Conservation (phyloP, 129 eudicot species). For the Smallanthus sonchifolius region DNA sequence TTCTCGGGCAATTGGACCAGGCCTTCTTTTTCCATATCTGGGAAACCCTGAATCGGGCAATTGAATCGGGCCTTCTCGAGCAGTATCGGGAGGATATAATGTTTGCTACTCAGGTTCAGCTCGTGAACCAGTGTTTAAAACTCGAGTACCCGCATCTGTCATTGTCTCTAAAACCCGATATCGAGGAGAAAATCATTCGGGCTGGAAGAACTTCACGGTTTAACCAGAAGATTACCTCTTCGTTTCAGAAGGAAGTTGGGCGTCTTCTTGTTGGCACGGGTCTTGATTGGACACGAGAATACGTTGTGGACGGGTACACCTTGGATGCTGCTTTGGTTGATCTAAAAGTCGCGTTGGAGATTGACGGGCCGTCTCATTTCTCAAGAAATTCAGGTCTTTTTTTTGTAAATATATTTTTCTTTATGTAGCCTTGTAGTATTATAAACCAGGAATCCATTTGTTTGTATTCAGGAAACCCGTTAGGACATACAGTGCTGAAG, state of each 20-base stretch:
- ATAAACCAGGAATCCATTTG: not conserved
- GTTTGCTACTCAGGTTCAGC: slow-evolving; percentile 84
- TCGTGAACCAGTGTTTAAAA: slow-evolving; percentile 80
- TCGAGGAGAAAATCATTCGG: slow-evolving; percentile 59
- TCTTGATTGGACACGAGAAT: slow-evolving; percentile 77
- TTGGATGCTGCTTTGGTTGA: slow-evolving; percentile 85
- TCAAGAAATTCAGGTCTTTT: slow-evolving; percentile 75
- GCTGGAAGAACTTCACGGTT: slow-evolving; percentile 81
- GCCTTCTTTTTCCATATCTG: slow-evolving; percentile 59
- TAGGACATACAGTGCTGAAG: slow-evolving; percentile 83
- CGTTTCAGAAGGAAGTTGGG: slow-evolving; percentile 81
- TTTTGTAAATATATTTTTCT: not conserved
- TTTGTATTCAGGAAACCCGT: slow-evolving; percentile 58
- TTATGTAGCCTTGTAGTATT: not conserved
- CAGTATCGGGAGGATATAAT: slow-evolving; percentile 81
- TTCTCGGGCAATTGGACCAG: slow-evolving; percentile 63
- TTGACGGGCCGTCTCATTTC: slow-evolving; percentile 94
- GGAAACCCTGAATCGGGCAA: slow-evolving; percentile 54
- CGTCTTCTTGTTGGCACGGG: slow-evolving; percentile 89
- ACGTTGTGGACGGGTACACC: slow-evolving; percentile 71
- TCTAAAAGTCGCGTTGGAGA: slow-evolving; percentile 73
- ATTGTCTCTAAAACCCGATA: slow-evolving; percentile 45
- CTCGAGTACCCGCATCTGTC: slow-evolving; percentile 62
- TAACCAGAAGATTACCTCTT: slow-evolving; percentile 78
- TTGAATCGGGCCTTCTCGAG: slow-evolving; percentile 60